Conservation (phyloP, 1,139 yeast species). For the Eremothecium cymbalariae region DNA sequence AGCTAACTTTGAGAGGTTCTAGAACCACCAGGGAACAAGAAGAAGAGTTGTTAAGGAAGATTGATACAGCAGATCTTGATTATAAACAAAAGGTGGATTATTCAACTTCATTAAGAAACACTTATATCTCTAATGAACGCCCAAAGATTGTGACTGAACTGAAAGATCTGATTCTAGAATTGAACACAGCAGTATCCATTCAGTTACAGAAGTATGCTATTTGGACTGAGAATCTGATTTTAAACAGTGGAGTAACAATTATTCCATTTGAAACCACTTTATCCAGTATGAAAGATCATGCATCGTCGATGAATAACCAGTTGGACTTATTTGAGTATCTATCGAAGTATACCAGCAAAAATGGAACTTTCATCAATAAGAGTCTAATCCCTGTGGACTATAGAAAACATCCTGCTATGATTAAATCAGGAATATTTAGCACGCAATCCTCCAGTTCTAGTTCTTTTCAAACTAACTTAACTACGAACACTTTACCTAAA, state of each 20-base stretch:
- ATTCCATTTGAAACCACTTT: slow-evolving; percentile 55
- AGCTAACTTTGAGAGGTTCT: slow-evolving; percentile 69
- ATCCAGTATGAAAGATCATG: slow-evolving; percentile 65
- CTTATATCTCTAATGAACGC: slow-evolving; percentile 61
- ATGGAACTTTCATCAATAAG: slow-evolving; percentile 29
- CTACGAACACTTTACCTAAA: slow-evolving; percentile 26
- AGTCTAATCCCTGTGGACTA: slow-evolving; percentile 62
- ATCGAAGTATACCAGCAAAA: slow-evolving; percentile 37
- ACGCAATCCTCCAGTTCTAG: slow-evolving; percentile 4
- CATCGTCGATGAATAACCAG: slow-evolving; percentile 73
- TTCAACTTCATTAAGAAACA: slow-evolving; percentile 67
- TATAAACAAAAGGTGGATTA: slow-evolving; percentile 68
- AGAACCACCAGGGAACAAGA: slow-evolving; percentile 84
- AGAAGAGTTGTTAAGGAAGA: slow-evolving; percentile 76
- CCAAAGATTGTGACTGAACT: slow-evolving; percentile 70
- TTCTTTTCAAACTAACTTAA: slow-evolving; percentile 3
- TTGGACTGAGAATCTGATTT: slow-evolving; percentile 71
- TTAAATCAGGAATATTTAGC: slow-evolving; percentile 13
- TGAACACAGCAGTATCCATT: slow-evolving; percentile 80
- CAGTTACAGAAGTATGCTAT: slow-evolving; percentile 86
- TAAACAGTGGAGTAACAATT: slow-evolving; percentile 78
- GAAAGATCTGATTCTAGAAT: slow-evolving; percentile 70
- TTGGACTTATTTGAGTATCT: slow-evolving; percentile 69
- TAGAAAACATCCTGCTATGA: slow-evolving; percentile 66
- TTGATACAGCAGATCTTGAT: slow-evolving; percentile 77